Base-by-base conservation (phyloP, 2,329 filamentous ascomycete species). In the Teratosphaeria pseudoeucalypti region DNA sequence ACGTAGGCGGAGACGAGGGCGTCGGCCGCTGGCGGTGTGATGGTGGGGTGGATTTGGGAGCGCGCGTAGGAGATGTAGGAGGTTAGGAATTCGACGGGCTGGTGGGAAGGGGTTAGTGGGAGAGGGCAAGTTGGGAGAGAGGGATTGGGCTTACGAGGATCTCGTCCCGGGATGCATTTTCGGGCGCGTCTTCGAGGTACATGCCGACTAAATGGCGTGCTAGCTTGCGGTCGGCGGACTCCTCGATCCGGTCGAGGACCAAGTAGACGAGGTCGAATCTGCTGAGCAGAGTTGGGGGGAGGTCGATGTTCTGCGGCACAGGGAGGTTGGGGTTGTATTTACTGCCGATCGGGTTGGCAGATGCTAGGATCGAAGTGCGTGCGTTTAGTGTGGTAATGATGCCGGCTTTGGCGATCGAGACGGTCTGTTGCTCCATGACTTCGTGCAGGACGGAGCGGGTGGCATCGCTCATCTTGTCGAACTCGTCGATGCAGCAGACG, bases 241-340 rank as follows among this genome's bases (percentile, higher is more conserved):
- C 94, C 70, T 97, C 92, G 56, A 95, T 87, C 7, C 89, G 89
- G 72, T 99, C 94, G 55, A 99, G 85, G 52, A 99, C 94, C 1
- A 99, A 85, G 71, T 99, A 99, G 56, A 99, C 92, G 6, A 99
- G 80, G 73, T 99, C 94, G 72, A 99, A 99, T 80, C 94, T 88
- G 5, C 92, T 96, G 57, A 99, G 83, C 6, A 99, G 81, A 0
- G 94, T 99, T 0, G 94, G 94, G 0, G 94, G 94, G 9, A 99
- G 84, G 70, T 99, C 94, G 68, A 99, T 99, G 74, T 99, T 99
- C 70, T 97, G 92, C 2, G 94, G 94, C 14, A 99, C 94, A 0
- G 94, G 92, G 27, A 99, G 78, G 69, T 96, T 92, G 2, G 90
- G 89, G 74, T 99, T 97, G 78, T 99, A 99, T 72, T 95, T 92